phyloP scores from a whole-genome alignment of 306 rosid genomes.

The Canavalia gladiata region DNA sequence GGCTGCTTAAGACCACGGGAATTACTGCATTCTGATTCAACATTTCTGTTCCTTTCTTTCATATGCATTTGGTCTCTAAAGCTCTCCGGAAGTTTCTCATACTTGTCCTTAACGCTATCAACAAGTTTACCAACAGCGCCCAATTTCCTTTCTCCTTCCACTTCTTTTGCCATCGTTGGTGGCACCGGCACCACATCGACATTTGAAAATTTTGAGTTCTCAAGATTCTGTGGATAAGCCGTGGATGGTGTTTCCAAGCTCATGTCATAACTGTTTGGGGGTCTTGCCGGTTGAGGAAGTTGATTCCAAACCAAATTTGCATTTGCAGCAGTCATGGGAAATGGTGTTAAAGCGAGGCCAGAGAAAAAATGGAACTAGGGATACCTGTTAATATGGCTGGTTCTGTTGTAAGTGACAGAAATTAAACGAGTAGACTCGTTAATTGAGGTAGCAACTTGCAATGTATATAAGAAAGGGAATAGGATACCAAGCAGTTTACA shows the following conservation, averaged over 20 bases:
- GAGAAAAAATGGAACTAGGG: background rate
- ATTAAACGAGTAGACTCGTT: background rate
- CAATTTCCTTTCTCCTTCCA: slow-evolving; percentile 9
- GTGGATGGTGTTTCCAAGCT: slow-evolving; percentile 12
- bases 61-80: slow-evolving; percentile 26
- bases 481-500: background rate
- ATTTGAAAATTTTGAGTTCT: background rate
- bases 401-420: background rate
- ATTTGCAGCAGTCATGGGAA: slow-evolving; percentile 10
- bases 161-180: slow-evolving; percentile 8
- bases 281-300: slow-evolving; percentile 46
- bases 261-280: slow-evolving; percentile 35
- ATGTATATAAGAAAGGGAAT: background rate
- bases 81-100: slow-evolving; percentile 21
- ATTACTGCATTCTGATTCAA: background rate
- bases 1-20: slow-evolving; percentile 14
- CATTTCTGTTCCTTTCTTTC: background rate
- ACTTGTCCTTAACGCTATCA: slow-evolving; percentile 26
- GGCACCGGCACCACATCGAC: background rate
- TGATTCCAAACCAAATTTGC: slow-evolving; percentile 14
- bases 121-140: slow-evolving; percentile 13
- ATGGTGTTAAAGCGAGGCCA: background rate
- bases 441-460: background rate
- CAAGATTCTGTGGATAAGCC: background rate
- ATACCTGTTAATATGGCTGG: background rate